Percentiles rank a stretch among this genome's conserved stretches.
Evolutionary conservation across 257 asterid genomes (phyloP).

Genomic region (Solanum raphanifolium): DNA sequence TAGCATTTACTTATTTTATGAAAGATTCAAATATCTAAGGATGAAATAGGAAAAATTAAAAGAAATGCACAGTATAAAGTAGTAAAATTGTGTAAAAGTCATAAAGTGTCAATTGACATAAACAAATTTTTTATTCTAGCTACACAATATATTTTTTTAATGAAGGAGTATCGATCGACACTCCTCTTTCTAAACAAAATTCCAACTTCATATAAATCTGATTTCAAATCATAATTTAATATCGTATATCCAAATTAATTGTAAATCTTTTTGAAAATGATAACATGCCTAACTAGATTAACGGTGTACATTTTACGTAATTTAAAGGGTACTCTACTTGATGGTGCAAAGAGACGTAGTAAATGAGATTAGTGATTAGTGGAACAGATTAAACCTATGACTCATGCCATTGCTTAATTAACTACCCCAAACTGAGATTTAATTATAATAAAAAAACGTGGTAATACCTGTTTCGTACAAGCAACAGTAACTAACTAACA

Average conservation of each 20-base stretch:
- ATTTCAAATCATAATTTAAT: too few relatives aligned
- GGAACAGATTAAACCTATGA: background rate
- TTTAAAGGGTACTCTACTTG: background rate
- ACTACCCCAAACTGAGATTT: background rate
- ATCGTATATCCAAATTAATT: background rate
- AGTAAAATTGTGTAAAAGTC: too few relatives aligned
- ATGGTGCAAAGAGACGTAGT: background rate
- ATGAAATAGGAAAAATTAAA: too few relatives aligned
- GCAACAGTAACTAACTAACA: background rate
- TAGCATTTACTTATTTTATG: too few relatives aligned
- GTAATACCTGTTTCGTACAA: background rate
- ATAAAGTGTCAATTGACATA: too few relatives aligned
- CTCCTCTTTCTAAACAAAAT: too few relatives aligned
- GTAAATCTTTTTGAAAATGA: background rate
- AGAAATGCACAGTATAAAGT: too few relatives aligned
- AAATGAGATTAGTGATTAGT: background rate
- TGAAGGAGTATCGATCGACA: accelerated
- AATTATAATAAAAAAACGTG: background rate
- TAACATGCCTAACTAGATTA: background rate
- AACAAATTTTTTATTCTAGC: too few relatives aligned
- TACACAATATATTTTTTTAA: too few relatives aligned
- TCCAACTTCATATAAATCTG: too few relatives aligned
- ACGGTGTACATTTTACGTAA: background rate
- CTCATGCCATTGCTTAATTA: background rate
- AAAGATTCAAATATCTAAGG: background rate